Evolutionary conservation across 1,284 basidiomycete species (phyloP), one percentile per base, ranked within the genome.

Genomic region (Ustilago vetiveriae): DNA sequence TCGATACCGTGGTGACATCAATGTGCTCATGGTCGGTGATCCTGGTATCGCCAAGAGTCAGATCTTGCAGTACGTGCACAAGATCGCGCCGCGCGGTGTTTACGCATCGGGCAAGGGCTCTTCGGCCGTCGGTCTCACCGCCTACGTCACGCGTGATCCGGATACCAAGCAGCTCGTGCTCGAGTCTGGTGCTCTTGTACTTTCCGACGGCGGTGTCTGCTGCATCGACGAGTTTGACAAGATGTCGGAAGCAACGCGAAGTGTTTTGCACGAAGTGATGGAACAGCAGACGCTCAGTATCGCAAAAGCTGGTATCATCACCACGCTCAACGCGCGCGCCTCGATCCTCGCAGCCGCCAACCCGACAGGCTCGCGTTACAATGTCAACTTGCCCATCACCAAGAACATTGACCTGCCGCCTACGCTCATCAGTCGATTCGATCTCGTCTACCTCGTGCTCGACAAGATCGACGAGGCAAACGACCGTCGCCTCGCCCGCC

Each of bases 251-350:
- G 89, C 93, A 0, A 98, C 95, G 9, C 88, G 96, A 43, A 94
- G 92, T 82, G 96, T 98, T 1, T 84, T 98, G 46, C 95, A 98
- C 82, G 96, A 98, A 90, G 96, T 98, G 35, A 98, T 98, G 95
- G 95, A 98, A 87, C 95, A 98, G 89, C 95, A 98, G 90, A 98
- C 95, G 0, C 94, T 98, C 3, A 98, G 94, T 2, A 95, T 98
- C 62, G 96, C 96, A n/a, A 98, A 98, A 84, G 95, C 95, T 0
- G 96, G 96, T 10, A 98, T 98, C 79, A 98, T 98, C 82, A 98
- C 95, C 0, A 98, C 96, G 0, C 86, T 98, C 67, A 98, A 98
- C 76, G 95, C 96, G 0, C 88, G 96, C 30, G 98, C 95, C 0
- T 98, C 96, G 0, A 94, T 98, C 72, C 86, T 98, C 3, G 95